These are phyloP conservation scores for Teratosphaeria destructans DNA, from an alignment of 2,329 filamentous ascomycete species.

Conservation along the genomic window DNA sequence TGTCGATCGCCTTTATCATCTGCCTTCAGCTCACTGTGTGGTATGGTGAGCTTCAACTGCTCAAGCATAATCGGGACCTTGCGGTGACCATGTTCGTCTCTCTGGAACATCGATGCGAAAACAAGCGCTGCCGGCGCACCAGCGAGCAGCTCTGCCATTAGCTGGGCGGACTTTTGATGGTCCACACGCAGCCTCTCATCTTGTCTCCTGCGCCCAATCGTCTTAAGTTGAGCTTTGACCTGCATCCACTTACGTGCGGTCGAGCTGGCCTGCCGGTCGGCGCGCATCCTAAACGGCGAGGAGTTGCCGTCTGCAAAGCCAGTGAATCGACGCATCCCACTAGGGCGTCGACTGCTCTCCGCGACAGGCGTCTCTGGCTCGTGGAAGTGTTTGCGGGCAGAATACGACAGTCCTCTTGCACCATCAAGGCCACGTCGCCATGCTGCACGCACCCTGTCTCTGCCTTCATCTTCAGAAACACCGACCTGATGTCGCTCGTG, in stretches of 20 bases:
- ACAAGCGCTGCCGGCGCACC: conserved; percentile 89
- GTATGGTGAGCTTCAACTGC: conserved; percentile 81
- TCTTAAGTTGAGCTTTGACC: conserved; percentile 78
- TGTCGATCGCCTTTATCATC: conserved; percentile 55
- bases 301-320: conserved; percentile 29
- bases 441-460: conserved; percentile 37
- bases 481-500: conserved; percentile 29
- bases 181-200: conserved; percentile 80
- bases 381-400: conserved; percentile 18
- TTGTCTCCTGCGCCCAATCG: conserved; percentile 67
- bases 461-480: conserved; percentile 42
- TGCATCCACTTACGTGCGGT: conserved; percentile 79
- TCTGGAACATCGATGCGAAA: conserved; percentile 92
- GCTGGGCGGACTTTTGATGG: conserved; percentile 86
- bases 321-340: conserved; percentile 37
- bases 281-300: conserved; percentile 34
- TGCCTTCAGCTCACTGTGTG: conserved; percentile 63
- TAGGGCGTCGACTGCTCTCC: conserved; percentile 29
- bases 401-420: conserved; percentile 38
- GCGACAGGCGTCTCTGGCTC: conserved; percentile 16
- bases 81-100: conserved; percentile 91
- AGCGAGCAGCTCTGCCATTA: conserved; percentile 89
- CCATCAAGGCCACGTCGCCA: conserved; percentile 38
- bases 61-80: conserved; percentile 90
- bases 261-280: conserved; percentile 36